Conservation (phyloP, 805 yeast genomes). For the Ogataea trehaloabstinens region DNA sequence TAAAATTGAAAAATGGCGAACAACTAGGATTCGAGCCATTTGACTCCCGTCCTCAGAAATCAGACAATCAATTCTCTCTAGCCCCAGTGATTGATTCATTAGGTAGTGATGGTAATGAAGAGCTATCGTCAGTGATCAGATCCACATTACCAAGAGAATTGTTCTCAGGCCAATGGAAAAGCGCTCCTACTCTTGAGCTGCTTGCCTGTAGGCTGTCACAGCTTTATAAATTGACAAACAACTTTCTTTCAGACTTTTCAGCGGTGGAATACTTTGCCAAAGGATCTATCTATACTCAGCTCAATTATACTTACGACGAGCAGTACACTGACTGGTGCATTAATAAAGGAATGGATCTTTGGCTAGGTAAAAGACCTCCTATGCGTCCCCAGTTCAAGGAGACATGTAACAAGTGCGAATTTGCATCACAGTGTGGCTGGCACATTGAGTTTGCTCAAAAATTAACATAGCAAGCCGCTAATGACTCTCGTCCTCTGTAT, state of each 20-base stretch:
- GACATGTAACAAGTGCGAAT: slow-evolving; percentile 58
- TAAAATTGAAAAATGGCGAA: slow-evolving; percentile 44
- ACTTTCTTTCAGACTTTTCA: slow-evolving; percentile 36
- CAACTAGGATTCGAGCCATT: slow-evolving; percentile 40
- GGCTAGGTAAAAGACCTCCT: slow-evolving; percentile 60
- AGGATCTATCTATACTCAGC: slow-evolving; percentile 40
- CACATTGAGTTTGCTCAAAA: slow-evolving; percentile 16
- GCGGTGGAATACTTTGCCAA: slow-evolving; percentile 55
- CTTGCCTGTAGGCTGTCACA: slow-evolving; percentile 57
- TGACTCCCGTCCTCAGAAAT: slow-evolving; percentile 10
- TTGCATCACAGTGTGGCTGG: slow-evolving; percentile 43
- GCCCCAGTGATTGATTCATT: not conserved
- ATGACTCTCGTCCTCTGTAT: no score
- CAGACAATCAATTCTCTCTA: slow-evolving; percentile 19
- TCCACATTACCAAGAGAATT: slow-evolving; percentile 13
- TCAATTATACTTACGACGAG: slow-evolving; percentile 38
- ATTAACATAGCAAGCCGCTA: not conserved
- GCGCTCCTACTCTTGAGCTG: slow-evolving; percentile 54
- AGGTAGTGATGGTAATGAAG: slow-evolving; percentile 1
- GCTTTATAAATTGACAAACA: slow-evolving; percentile 35
- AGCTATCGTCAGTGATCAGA: slow-evolving; percentile 6
- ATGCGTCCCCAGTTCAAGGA: slow-evolving; percentile 37
- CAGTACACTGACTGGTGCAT: slow-evolving; percentile 30
- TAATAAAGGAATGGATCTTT: slow-evolving; percentile 41
- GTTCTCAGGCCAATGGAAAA: slow-evolving; percentile 41